Base-by-base conservation (phyloP, 2,329 filamentous ascomycete genomes). In the Xylariomycetidae sp. region DNA sequence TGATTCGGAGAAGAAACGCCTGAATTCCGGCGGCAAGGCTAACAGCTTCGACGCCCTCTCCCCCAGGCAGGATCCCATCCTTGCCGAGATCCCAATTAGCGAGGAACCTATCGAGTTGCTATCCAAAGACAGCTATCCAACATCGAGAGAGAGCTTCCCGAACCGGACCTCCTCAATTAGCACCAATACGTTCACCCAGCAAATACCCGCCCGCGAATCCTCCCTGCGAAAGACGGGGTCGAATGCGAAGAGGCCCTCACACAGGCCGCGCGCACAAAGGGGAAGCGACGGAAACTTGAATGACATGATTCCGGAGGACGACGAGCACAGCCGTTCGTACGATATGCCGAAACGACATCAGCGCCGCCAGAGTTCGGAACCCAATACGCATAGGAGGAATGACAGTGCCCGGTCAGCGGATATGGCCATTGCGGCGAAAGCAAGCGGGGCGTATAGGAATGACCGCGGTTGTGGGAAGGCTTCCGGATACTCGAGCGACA, bases 181-280 rank as follows among this genome's bases (percentile, higher is more conserved):
- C 29, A 25, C 43, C 3, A 49, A 41, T 31, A 53, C 32, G 30
- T 38, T 39, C 26, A 52, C 43, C 25, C 53, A 35, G 37, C 37
- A 35, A 6, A 84, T 87, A 34, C 82, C 83, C 0, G 57, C 68
- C 6, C 72, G 81, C 35, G 80, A 84, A 35, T 87, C 81, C 1
- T 86, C 81, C 23, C 60, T 85, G 22, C 65, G 74, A 31, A 82
- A 74, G 47, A 67, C 72, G 1, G 67, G 67, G 7, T 58, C 64
- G 14, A 68, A 65, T 26, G 64, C 61, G 8, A 77, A 70, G 56
- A 68, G 76, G 35, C 68, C 71, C 2, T 71, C 68, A 10, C 64
- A 61, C 5, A 65, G 70, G 19, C 66, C 64, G 1, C 69, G 2
- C 57, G 68, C 34, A 64, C 74, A 16, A 76, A n/a, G n/a, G n/a